Percentiles rank a stretch among this genome's conserved stretches.
phyloP scores from a whole-genome alignment of 495 filamentous ascomycete genomes.

The Penicillium odoratum region DNA sequence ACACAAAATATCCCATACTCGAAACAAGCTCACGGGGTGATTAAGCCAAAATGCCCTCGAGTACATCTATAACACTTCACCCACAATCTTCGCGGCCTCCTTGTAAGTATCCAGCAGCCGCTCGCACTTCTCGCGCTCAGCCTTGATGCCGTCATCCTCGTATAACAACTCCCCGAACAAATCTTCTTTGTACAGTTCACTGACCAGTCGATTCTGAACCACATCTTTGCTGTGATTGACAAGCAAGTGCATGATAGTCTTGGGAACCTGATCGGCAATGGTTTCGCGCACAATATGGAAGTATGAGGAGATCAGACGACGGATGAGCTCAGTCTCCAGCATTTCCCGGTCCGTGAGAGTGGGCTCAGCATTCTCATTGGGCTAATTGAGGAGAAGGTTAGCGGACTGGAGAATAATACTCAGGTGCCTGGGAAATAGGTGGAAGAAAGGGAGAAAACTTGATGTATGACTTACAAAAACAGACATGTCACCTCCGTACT shows the following conservation, averaged over 20 bases:
- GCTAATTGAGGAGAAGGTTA: slow-evolving; percentile 19
- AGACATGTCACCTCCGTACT: slow-evolving; percentile 51
- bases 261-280: slow-evolving; percentile 96
- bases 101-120: slow-evolving; percentile 90
- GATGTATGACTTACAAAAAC: slow-evolving; percentile 55
- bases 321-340: slow-evolving; percentile 96
- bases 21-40: slow-evolving; percentile 7
- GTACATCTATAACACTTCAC: slow-evolving; percentile 76
- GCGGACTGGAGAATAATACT: background rate
- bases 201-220: slow-evolving; percentile 94
- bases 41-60: background rate
- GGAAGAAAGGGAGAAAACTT: background rate
- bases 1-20: slow-evolving; percentile 15
- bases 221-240: slow-evolving; percentile 98
- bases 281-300: slow-evolving; percentile 98
- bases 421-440: background rate
- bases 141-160: slow-evolving; percentile 95
- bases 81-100: slow-evolving; percentile 95
- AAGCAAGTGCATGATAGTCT: slow-evolving; percentile 97
- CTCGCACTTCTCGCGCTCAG: slow-evolving; percentile 97
- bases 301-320: slow-evolving; percentile 92
- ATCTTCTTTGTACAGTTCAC: slow-evolving; percentile 91
- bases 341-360: slow-evolving; percentile 92
- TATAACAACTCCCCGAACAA: slow-evolving; percentile 92
- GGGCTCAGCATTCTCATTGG: slow-evolving; percentile 59